Evolutionary conservation across 805 yeast genomes (phyloP).

Genomic region (Blastobotrys mokoenaii): DNA sequence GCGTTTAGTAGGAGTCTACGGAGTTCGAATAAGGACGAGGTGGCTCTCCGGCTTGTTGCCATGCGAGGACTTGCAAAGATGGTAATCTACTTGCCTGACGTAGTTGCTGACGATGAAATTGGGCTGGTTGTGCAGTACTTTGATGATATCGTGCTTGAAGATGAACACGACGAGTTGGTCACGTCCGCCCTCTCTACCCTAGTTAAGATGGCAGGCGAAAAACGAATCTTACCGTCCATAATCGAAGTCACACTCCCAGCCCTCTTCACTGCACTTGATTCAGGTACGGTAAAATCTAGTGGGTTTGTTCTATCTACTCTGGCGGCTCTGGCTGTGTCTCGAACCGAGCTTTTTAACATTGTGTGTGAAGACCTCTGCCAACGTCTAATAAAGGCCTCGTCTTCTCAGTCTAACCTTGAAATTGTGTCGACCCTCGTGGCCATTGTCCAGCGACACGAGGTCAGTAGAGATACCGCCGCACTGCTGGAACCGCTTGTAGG

Average conservation of each 20-base stretch:
- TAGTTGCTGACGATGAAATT: slow-evolving; percentile 46
- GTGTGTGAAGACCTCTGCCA: slow-evolving; percentile 33
- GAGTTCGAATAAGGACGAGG: slow-evolving; percentile 59
- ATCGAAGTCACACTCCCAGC: slow-evolving; percentile 45
- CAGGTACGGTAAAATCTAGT: slow-evolving; percentile 16
- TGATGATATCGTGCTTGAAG: slow-evolving; percentile 50
- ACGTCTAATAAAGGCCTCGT: slow-evolving; percentile 25
- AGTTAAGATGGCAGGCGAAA: slow-evolving; percentile 26
- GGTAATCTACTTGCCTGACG: slow-evolving; percentile 33
- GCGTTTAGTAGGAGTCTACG: slow-evolving; percentile 62
- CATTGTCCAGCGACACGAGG: slow-evolving; percentile 19
- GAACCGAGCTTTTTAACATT: slow-evolving; percentile 13
- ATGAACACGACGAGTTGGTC: slow-evolving; percentile 42
- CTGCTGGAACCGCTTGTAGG: slow-evolving; percentile 13
- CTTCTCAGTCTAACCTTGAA: slow-evolving; percentile 16
- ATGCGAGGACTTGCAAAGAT: slow-evolving; percentile 46
- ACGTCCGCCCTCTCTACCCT: slow-evolving; percentile 49
- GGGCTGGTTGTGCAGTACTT: slow-evolving; percentile 57
- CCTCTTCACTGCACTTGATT: slow-evolving; percentile 40
- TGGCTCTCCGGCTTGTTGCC: slow-evolving; percentile 58
- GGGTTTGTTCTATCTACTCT: slow-evolving; percentile 26
- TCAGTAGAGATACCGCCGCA: slow-evolving; percentile 16
- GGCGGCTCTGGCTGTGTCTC: slow-evolving; percentile 27
- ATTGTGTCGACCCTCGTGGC: slow-evolving; percentile 24
- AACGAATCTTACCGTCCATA: slow-evolving; percentile 29